Evolutionary conservation across 352 stramenopile species (phyloP).

Genomic region (Peronospora destructor): DNA sequence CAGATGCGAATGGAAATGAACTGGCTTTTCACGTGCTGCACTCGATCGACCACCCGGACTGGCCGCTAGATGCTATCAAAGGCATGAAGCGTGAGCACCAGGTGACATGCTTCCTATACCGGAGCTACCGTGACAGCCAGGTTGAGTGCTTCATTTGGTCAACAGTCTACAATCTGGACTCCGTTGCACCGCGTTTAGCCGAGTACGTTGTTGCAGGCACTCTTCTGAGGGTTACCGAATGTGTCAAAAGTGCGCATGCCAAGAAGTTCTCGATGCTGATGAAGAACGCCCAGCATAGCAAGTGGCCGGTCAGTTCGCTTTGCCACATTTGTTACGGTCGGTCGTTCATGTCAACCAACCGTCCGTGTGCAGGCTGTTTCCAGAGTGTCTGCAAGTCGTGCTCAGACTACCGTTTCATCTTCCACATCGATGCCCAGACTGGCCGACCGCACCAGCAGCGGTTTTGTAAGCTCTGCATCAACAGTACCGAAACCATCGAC

Average conservation of each 20-base stretch:
- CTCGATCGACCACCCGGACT: conserved; percentile 53
- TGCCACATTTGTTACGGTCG: conserved; percentile 43
- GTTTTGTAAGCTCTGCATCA: conserved; percentile 46
- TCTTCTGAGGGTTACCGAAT: conserved; percentile 31
- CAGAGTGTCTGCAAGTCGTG: conserved; percentile 46
- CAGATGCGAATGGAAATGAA: conserved; percentile 37
- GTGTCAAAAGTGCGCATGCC: conserved; percentile 33
- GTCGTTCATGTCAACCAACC: conserved; percentile 34
- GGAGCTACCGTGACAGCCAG: conserved; percentile 22
- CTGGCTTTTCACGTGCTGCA: conserved; percentile 49
- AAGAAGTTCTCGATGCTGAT: conserved; percentile 41
- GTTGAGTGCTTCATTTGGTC: conserved; percentile 41
- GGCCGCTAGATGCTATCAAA: conserved; percentile 36
- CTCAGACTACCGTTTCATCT: conserved; percentile 41
- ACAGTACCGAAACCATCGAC: conserved; percentile 29
- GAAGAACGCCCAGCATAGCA: conserved; percentile 27
- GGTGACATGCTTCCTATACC: conserved; percentile 43
- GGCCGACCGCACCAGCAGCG: conserved; percentile 30
- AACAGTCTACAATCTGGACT: conserved; percentile 38
- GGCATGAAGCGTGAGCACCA: conserved; percentile 43
- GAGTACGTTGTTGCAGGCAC: conserved; percentile 39
- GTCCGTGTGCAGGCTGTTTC: conserved; percentile 35
- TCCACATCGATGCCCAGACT: conserved; percentile 37
- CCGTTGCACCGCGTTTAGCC: conserved; percentile 29
- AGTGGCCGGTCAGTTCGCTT: conserved; percentile 26